Percentiles rank a stretch among this genome's conserved stretches.
Conservation (phyloP, 148 eudicot genomes). For the Rhododendron simsii region DNA sequence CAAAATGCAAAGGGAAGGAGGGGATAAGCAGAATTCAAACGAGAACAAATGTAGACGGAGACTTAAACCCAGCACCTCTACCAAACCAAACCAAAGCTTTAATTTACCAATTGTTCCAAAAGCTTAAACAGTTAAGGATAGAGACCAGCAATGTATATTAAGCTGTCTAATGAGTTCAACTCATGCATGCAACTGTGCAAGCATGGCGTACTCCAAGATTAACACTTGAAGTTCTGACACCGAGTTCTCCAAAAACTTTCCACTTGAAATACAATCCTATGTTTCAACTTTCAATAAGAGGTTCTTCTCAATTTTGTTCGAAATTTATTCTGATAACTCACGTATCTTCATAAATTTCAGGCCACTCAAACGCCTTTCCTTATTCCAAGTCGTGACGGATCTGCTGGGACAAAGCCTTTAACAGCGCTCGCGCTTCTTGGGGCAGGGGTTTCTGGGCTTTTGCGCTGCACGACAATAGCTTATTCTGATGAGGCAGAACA, state of each 20-base stretch:
- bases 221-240: background rate
- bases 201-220: background rate
- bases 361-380: background rate
- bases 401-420: slow-evolving; percentile 46
- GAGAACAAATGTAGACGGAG: background rate
- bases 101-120: background rate
- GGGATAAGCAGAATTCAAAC: too few relatives aligned
- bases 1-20: background rate
- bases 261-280: background rate
- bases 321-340: background rate
- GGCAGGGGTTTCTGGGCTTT: slow-evolving; percentile 64
- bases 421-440: slow-evolving; percentile 66
- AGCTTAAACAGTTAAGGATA: background rate
- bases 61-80: background rate
- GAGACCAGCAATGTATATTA: too few relatives aligned
- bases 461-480: slow-evolving; percentile 59
- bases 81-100: background rate
- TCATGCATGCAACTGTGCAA: background rate
- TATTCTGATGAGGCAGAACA: slow-evolving; percentile 77
- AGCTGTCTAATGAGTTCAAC: background rate
- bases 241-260: background rate
- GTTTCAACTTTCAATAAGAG: background rate
- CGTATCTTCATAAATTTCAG: background rate
- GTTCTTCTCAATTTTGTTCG: background rate
- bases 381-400: slow-evolving; percentile 12